phyloP scores from a whole-genome alignment of 208 protist species.

The Wallacemonas collosoma region DNA sequence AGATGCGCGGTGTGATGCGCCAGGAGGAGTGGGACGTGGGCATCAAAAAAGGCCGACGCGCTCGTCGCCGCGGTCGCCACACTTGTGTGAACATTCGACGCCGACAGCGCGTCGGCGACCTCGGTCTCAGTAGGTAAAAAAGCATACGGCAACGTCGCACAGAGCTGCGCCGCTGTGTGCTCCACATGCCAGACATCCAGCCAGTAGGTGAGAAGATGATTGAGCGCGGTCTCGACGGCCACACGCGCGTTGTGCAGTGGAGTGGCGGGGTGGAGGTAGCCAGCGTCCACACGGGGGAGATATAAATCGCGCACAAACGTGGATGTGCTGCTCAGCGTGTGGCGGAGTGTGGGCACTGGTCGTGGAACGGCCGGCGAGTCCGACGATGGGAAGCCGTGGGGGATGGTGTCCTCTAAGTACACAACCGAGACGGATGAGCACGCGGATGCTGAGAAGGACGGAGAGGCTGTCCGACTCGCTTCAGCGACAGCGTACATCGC shows the following conservation, averaged over 20 bases:
- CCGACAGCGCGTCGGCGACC: not conserved
- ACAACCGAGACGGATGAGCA: not conserved
- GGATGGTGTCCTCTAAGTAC: constrained; percentile 2
- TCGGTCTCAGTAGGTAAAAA: not conserved
- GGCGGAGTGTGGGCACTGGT: not conserved
- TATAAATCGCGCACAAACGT: not conserved
- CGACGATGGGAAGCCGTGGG: not conserved
- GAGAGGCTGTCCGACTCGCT: not conserved
- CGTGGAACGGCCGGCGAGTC: not conserved
- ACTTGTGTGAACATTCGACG: not conserved
- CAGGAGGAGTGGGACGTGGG: not conserved
- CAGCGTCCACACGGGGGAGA: not conserved
- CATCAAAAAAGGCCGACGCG: not conserved
- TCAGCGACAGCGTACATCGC: not conserved
- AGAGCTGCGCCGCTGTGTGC: not conserved
- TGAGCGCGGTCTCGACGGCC: not conserved
- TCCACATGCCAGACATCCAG: constrained; percentile 8
- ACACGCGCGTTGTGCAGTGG: not conserved
- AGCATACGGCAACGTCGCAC: not conserved
- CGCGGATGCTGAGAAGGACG: not conserved
- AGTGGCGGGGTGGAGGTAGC: too few species aligned
- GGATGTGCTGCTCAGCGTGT: constrained; percentile 10
- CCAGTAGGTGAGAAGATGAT: constrained; percentile 3
- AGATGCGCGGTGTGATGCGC: not conserved
- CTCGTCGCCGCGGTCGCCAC: not conserved